phyloP scores from a whole-genome alignment of 169 alveolate genomes.

The Cryptosporidium sp. region DNA sequence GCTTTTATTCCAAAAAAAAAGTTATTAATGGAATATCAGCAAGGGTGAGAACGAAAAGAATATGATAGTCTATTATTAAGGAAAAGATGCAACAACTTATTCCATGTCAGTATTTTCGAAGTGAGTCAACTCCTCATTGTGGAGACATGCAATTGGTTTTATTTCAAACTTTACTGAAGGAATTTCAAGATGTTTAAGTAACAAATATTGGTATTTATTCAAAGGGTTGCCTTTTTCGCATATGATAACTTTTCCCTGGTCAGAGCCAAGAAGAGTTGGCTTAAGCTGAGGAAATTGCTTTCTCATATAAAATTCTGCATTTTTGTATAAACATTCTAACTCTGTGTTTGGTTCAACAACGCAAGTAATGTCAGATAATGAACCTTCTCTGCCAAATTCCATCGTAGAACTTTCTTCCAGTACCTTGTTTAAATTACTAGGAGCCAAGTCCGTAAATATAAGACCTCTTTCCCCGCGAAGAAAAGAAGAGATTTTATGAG shows the following conservation, averaged over 20 bases:
- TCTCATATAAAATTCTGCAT: slow-evolving; percentile 51
- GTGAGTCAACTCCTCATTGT: slow-evolving; percentile 19
- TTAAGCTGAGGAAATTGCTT: slow-evolving; percentile 38
- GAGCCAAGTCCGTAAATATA: slow-evolving; percentile 53
- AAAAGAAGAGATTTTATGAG: slow-evolving; percentile 79
- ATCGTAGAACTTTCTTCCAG: slow-evolving; percentile 31
- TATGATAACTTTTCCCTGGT: neutral
- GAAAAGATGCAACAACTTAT: neutral
- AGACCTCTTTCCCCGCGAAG: slow-evolving; percentile 60
- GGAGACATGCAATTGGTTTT: slow-evolving; percentile 29
- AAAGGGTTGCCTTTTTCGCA: slow-evolving; percentile 43
- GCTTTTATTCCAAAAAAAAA: neutral
- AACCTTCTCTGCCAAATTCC: slow-evolving; percentile 68
- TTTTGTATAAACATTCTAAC: neutral
- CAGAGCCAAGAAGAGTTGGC: slow-evolving; percentile 8
- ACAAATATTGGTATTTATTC: slow-evolving; percentile 35
- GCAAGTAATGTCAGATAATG: slow-evolving; percentile 44
- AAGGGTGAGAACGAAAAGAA: neutral
- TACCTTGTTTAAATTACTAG: slow-evolving; percentile 21
- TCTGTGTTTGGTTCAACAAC: slow-evolving; percentile 44
- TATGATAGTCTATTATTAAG: neutral
- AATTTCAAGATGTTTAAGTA: slow-evolving; percentile 26
- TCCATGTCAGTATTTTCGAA: slow-evolving; percentile 2
- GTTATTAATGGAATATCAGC: neutral
- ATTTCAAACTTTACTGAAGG: slow-evolving; percentile 64